Percentiles rank a stretch among this genome's conserved stretches.
Conservation (phyloP, 1,284 basidiomycete genomes). For the Pisolithus thermaeus region DNA sequence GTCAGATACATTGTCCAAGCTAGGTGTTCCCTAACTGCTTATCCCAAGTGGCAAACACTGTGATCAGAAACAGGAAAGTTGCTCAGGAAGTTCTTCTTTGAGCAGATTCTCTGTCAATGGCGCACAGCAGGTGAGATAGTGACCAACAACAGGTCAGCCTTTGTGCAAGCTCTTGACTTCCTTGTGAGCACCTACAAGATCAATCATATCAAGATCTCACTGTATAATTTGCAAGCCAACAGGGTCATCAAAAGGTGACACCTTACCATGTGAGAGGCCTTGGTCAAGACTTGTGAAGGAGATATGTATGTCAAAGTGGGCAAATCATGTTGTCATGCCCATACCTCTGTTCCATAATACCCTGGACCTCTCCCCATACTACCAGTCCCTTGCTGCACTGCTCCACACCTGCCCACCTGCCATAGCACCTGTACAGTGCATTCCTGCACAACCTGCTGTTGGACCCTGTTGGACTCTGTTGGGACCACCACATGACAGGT, state of each 20-base stretch:
- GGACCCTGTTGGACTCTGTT: too few species aligned
- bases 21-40: slow-evolving; percentile 15
- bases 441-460: too few species aligned
- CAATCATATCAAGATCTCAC: slow-evolving; percentile 35
- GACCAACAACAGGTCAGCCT: slow-evolving; percentile 12
- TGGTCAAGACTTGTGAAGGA: too few species aligned
- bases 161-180: slow-evolving; percentile 28
- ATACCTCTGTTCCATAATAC: too few species aligned
- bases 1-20: background rate
- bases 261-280: background rate
- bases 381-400: too few species aligned
- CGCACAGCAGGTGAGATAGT: slow-evolving; percentile 10
- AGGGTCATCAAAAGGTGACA: slow-evolving; percentile 30
- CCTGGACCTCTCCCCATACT: too few species aligned
- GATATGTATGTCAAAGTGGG: too few species aligned
- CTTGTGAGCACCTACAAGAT: slow-evolving; percentile 32
- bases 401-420: too few species aligned
- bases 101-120: slow-evolving; percentile 8
- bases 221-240: slow-evolving; percentile 41
- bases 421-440: too few species aligned
- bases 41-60: slow-evolving; percentile 15
- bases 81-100: background rate
- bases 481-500: too few species aligned
- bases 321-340: too few species aligned
- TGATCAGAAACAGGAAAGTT: slow-evolving; percentile 9